These are phyloP conservation scores for Alternaria sp. DNA, from an alignment of 2,329 filamentous ascomycete genomes.

Conservation along the genomic window DNA sequence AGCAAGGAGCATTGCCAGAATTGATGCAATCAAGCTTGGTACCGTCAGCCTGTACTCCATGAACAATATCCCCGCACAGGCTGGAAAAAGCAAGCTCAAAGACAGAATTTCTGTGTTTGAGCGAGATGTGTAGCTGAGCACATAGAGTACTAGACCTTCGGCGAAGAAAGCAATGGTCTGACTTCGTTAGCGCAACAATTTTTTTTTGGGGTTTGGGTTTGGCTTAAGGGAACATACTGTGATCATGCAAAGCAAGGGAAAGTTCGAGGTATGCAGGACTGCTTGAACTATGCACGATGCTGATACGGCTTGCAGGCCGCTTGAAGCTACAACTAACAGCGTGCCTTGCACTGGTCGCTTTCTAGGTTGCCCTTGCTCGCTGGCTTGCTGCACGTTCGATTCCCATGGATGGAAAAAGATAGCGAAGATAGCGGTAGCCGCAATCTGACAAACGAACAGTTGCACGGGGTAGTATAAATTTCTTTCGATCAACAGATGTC, in stretches of 20 bases:
- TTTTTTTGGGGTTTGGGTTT: not conserved
- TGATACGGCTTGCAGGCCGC: conserved; percentile 30
- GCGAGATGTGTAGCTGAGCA: conserved; percentile 13
- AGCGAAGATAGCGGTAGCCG: conserved; percentile 14
- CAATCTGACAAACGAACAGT: conserved; percentile 26
- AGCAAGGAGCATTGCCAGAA: conserved; percentile 34
- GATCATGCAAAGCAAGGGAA: conserved; percentile 43
- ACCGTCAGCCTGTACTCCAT: conserved; percentile 42
- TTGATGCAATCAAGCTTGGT: conserved; percentile 31
- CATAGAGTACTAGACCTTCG: conserved; percentile 25
- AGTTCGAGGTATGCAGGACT: conserved; percentile 43
- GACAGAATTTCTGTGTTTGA: conserved; percentile 26
- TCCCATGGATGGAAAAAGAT: conserved; percentile 8
- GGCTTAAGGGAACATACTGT: conserved; percentile 32
- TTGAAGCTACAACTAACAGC: conserved; percentile 13
- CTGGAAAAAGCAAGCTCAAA: conserved; percentile 22
- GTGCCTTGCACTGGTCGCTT: conserved; percentile 8
- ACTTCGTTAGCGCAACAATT: conserved; percentile 9
- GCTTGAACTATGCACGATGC: conserved; percentile 40
- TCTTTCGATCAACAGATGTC: conserved; percentile 33
- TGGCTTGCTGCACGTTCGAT: conserved; percentile 2
- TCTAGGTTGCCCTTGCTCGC: conserved; percentile 2
- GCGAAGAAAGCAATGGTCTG: conserved; percentile 31
- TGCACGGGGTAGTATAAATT: conserved; percentile 39
- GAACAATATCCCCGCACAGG: conserved; percentile 30